Evolutionary conservation across 805 yeast species (phyloP), one percentile per base, ranked within the genome.

Genomic region (Yarrowia phangngaensis): DNA sequence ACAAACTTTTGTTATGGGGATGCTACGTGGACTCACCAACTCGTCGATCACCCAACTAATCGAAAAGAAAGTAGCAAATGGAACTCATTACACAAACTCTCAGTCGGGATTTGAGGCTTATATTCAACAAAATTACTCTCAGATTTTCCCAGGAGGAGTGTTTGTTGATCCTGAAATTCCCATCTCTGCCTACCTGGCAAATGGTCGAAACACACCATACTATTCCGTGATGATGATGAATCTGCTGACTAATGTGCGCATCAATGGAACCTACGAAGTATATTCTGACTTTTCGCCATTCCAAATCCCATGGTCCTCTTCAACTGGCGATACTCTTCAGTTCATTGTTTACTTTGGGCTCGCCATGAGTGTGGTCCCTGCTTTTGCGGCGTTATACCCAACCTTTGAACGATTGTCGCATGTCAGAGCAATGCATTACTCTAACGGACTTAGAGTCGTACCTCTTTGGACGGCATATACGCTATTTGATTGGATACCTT

Each of bases 351-450:
- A 63, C 41, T 62, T 64, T 36, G 64, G 67, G 11, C 52, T 64
- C 9, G 59, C 68, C 5, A 59, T 65, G 64, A 54, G 63, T 14
- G 67, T 61, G 4, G 65, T 59, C 15, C 68, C 68, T 7, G 68
- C 68, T 1, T 63, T 64, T 46, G 53, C 60, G 4, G 55, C 63
- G 2, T 51, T 64, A 20, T 64, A 64, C 45, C 68, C 68, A 1
- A 65, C 68, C 3, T 62, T 52, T 55, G 68, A 64, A 50, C 56
- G 68, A 9, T 51, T 64, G 14, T 57, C 60, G 28, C 58, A 55
- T 30, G 67, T 64, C 12, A 54, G 68, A 20, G 66, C 67, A 3
- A 58, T 64, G 58, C 67, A 64, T n/a, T 64, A 64, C 47, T 65
- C 68, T n/a, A 64, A 64, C 51, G 68, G 68, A 13, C 52, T 64